Conservation (phyloP, 2,329 filamentous ascomycete genomes). For the Botrytis porri region DNA sequence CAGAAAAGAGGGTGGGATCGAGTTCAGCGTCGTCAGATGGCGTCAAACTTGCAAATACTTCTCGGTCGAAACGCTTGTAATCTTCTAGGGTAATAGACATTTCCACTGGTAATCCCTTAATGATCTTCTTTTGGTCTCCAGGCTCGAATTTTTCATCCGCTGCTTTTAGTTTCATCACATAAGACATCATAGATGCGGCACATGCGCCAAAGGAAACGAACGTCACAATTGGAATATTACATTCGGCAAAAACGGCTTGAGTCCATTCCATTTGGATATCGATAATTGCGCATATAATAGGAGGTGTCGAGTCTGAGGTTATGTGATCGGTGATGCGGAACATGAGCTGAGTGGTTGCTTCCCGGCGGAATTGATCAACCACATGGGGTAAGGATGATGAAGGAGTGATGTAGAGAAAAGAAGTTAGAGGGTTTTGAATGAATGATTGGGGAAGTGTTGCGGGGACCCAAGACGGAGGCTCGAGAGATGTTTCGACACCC, state of each 20-base stretch:
- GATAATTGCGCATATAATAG: neutral
- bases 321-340: neutral
- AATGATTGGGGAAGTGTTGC: neutral
- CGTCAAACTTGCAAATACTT: neutral
- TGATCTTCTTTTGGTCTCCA: neutral
- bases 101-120: neutral
- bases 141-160: neutral
- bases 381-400: neutral
- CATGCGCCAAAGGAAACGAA: neutral
- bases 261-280: neutral
- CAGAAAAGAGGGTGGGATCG: neutral
- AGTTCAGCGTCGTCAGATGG: neutral
- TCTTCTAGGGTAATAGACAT: neutral
- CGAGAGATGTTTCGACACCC: neutral
- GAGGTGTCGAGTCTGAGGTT: neutral
- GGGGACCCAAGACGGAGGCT: neutral
- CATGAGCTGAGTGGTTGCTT: neutral
- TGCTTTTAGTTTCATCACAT: neutral
- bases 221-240: neutral
- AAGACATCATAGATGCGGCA: neutral
- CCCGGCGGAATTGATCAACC: neutral
- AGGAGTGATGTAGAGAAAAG: neutral
- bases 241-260: neutral
- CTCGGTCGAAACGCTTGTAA: neutral
- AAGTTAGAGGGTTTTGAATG: neutral